Conservation (phyloP, 805 yeast species). For the Metschnikowia similis region DNA sequence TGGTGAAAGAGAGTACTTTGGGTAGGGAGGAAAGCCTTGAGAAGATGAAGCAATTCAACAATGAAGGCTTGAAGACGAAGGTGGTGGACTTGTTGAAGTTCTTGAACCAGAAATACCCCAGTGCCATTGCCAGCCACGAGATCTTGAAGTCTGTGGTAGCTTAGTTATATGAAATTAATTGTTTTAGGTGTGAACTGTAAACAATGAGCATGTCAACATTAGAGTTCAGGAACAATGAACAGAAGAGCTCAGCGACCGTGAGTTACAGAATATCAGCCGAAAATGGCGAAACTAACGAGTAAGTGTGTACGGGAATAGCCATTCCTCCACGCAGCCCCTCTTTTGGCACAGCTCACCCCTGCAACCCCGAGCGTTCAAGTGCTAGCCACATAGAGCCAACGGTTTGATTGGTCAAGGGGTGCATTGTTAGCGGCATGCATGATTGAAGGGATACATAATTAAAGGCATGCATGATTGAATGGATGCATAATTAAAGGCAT, state of each 20-base stretch:
- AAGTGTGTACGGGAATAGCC: too few relatives aligned
- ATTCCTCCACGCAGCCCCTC: too few relatives aligned
- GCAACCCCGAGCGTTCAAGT: too few relatives aligned
- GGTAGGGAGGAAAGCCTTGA: constrained; percentile 84
- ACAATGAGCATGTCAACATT: too few relatives aligned
- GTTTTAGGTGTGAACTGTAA: neutral
- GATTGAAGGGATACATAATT: neutral
- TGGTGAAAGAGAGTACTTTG: constrained; percentile 68
- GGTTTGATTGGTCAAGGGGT: too few relatives aligned
- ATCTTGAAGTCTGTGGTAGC: constrained; percentile 43
- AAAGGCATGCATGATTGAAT: neutral
- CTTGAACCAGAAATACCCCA: constrained; percentile 61
- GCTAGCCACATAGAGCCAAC: too few relatives aligned
- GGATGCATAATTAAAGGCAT: neutral
- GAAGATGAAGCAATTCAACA: constrained; percentile 72
- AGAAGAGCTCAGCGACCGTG: too few relatives aligned
- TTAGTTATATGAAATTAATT: constrained; percentile 7
- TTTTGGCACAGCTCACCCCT: too few relatives aligned
- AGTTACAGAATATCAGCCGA: too few relatives aligned
- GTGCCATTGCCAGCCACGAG: constrained; percentile 54
- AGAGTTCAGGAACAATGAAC: too few relatives aligned
- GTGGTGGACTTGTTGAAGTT: constrained; percentile 69
- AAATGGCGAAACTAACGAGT: too few relatives aligned
- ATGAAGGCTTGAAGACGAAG: constrained; percentile 57
- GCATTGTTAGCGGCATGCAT: too few relatives aligned